phyloP scores from a whole-genome alignment of 768 basidiomycete species.

The Scleroderma bovista region DNA sequence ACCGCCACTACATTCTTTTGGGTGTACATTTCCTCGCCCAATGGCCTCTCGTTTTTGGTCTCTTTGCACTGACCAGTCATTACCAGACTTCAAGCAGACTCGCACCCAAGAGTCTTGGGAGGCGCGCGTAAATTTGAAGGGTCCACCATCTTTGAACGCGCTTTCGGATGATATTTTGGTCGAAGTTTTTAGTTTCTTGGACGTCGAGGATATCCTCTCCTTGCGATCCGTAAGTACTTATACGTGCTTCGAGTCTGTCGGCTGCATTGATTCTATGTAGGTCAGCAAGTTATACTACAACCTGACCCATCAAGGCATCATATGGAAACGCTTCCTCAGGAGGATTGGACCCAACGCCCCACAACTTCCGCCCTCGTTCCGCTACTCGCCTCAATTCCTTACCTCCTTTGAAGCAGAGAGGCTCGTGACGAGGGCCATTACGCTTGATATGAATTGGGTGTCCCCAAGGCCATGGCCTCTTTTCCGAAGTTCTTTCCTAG shows the following conservation, averaged over 20 bases:
- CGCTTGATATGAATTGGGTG: conserved; percentile 57
- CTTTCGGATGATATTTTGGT: conserved; percentile 37
- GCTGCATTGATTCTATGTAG: conserved; percentile 24
- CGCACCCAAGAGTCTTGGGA: conserved; percentile 20
- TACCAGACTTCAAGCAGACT: conserved; percentile 7
- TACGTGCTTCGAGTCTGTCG: not conserved
- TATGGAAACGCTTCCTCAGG: conserved; percentile 62
- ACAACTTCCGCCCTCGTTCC: conserved; percentile 54
- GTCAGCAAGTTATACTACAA: conserved; percentile 54
- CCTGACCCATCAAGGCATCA: conserved; percentile 59
- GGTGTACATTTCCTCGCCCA: not conserved
- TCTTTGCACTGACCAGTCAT: conserved; percentile 13
- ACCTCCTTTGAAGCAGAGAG: conserved; percentile 44
- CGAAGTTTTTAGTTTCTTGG: conserved; percentile 31
- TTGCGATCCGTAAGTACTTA: conserved; percentile 30
- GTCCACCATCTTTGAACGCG: conserved; percentile 24
- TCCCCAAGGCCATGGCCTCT: conserved; percentile 31
- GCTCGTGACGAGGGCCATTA: conserved; percentile 54
- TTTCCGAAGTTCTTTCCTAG: conserved; percentile 19
- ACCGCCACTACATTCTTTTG: not conserved
- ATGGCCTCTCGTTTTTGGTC: conserved; percentile 24
- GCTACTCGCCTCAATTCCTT: conserved; percentile 32
- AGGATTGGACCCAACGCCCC: conserved; percentile 52
- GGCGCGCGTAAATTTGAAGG: conserved; percentile 15
- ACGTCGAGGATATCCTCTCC: conserved; percentile 33